Conservation (phyloP, 495 filamentous ascomycete genomes). For the Penicillium desertorum region DNA sequence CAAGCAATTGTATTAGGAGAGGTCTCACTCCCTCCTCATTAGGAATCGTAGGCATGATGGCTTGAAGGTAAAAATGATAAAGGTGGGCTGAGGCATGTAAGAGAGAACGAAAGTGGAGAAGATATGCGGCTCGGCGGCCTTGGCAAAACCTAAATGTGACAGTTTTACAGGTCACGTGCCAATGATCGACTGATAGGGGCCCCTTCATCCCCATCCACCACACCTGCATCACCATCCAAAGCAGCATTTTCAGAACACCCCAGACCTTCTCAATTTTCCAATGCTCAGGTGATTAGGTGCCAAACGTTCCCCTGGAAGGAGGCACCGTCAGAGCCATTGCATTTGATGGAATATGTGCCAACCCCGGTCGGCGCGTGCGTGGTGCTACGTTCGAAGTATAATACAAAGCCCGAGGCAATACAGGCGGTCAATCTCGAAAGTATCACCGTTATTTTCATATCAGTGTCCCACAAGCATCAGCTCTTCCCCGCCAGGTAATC, state of each 20-base stretch:
- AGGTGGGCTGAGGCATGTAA: not conserved
- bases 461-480: not conserved
- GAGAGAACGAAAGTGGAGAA: not conserved
- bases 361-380: slow-evolving; percentile 17
- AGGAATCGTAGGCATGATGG: not conserved
- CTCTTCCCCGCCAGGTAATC: slow-evolving; percentile 23
- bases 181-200: no score
- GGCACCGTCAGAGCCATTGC: not conserved
- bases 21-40: not conserved
- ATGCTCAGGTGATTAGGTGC: no score
- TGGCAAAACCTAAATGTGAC: not conserved
- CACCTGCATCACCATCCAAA: no score
- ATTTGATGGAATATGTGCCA: slow-evolving; percentile 17
- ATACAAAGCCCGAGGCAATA: slow-evolving; percentile 12
- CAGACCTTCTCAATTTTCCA: no score
- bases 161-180: not conserved
- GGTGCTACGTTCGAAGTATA: slow-evolving; percentile 14
- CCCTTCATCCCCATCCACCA: no score
- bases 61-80: not conserved
- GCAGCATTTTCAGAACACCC: no score
- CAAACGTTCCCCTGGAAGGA: not conserved
- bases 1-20: not conserved
- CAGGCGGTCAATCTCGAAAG: slow-evolving; percentile 18
- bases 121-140: slow-evolving; percentile 1
- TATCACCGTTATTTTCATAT: not conserved